Evolutionary conservation across 75 land plant genomes (phyloP).

Genomic region (Sequoia sempervirens): DNA sequence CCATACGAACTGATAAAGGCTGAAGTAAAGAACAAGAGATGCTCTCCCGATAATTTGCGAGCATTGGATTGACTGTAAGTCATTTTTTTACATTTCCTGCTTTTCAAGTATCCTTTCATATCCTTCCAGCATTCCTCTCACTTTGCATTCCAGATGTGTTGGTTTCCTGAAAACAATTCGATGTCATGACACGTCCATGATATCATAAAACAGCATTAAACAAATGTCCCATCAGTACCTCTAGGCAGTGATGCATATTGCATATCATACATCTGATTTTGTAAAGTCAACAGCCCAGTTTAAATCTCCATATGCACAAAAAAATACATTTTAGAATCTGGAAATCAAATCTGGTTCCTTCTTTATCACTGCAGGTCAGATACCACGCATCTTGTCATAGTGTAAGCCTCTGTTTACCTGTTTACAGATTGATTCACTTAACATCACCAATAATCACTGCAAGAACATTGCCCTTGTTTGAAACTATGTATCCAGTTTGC

Average conservation of each 20-base stretch:
- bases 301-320: background rate
- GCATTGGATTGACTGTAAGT: background rate
- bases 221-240: background rate
- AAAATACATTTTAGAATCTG: background rate
- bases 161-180: background rate
- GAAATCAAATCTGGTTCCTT: background rate
- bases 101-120: background rate
- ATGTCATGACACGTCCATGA: background rate
- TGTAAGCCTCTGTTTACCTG: background rate
- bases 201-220: background rate
- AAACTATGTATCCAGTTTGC: background rate
- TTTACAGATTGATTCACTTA: background rate
- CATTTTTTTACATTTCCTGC: background rate
- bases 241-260: background rate
- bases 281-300: background rate
- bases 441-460: background rate
- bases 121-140: background rate
- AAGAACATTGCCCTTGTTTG: background rate
- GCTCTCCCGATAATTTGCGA: background rate
- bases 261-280: background rate
- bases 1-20: no score
- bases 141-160: background rate
- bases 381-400: background rate
- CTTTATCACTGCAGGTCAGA: background rate
- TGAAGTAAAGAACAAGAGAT: no score